Base-by-base conservation (phyloP, 2,329 filamentous ascomycete species). In the Lithohypha guttulata region DNA sequence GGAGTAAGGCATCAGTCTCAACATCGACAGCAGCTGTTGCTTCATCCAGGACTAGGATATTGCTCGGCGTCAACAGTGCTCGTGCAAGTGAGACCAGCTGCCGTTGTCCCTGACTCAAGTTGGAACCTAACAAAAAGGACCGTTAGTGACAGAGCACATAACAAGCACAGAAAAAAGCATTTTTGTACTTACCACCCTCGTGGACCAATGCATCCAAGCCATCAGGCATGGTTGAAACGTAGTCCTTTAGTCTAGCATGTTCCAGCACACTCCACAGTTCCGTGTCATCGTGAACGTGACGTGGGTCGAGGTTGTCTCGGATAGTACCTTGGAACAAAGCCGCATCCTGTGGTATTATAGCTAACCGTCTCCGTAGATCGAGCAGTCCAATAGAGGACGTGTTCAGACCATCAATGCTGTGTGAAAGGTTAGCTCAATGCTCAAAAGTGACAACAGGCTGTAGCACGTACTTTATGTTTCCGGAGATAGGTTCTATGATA, bases 331-430 rank as follows among this genome's bases (percentile, higher is more conserved):
- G 85, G 54, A 98, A 98, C 45, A 98, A 75, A 47, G 89, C 89
- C 20, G 91, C 89, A 62, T 98, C 93, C 59, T 98, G 91, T 3
- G 93, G 91, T 50, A 98, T 98, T 55, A 98, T 98, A 39, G 91
- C 89, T 33, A 98, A 70, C 42, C 91, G 79, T 40, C 87, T 75
- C 40, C 91, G 79, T 40, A 98, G 71, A 59, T 98, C 91, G 39
- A 93, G 64, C 38, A 98, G 66, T 2, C 91, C 91, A 54, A 98
- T 95, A 3, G 76, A 77, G 39, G 84, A 89, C 9, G 91, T 94
- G 62, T 95, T 83, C 39, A 98, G 65, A 31, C 75, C 73, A 61
- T 98, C 91, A 54, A 98, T 94, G 52, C 77, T 82, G 28, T 31
- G 40, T 17, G 19, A 5, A 18, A 23, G 4, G 14, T 26, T 19